Evolutionary conservation across 2,329 filamentous ascomycete species (phyloP).

Genomic region (Colletotrichum liriopes): DNA sequence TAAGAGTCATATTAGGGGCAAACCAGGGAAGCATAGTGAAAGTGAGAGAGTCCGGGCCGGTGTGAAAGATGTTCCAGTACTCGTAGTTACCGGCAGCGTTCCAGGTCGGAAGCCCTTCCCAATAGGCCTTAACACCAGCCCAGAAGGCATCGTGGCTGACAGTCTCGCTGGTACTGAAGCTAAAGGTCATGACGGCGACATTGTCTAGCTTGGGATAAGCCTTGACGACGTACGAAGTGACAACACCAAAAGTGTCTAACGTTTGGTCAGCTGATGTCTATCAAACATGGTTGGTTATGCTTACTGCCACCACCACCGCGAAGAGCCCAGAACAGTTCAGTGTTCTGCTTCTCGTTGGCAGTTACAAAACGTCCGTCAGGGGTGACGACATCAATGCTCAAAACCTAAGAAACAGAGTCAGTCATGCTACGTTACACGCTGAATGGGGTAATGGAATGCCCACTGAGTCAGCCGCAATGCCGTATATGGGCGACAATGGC

Average conservation of each 20-base stretch:
- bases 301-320: constrained; percentile 58
- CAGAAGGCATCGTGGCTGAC: constrained; percentile 47
- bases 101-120: constrained; percentile 45
- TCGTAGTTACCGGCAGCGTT: constrained; percentile 46
- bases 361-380: constrained; percentile 59
- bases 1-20: constrained; percentile 47
- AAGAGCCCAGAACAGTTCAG: constrained; percentile 66
- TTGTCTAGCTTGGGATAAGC: constrained; percentile 59
- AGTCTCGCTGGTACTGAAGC: constrained; percentile 50
- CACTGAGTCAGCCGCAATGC: constrained; percentile 72
- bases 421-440: constrained; percentile 43
- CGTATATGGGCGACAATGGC: constrained; percentile 65
- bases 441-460: constrained; percentile 57
- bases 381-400: constrained; percentile 65
- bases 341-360: constrained; percentile 55
- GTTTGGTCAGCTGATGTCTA: constrained; percentile 54
- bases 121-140: constrained; percentile 48
- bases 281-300: neutral
- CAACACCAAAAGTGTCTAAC: constrained; percentile 70
- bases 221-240: constrained; percentile 68
- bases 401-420: constrained; percentile 23
- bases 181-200: constrained; percentile 61
- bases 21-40: constrained; percentile 52
- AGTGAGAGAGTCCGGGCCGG: constrained; percentile 46
- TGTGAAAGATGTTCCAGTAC: constrained; percentile 48